Conservation (phyloP, 2,329 filamentous ascomycete species). For the Furcasterigmium furcatum region DNA sequence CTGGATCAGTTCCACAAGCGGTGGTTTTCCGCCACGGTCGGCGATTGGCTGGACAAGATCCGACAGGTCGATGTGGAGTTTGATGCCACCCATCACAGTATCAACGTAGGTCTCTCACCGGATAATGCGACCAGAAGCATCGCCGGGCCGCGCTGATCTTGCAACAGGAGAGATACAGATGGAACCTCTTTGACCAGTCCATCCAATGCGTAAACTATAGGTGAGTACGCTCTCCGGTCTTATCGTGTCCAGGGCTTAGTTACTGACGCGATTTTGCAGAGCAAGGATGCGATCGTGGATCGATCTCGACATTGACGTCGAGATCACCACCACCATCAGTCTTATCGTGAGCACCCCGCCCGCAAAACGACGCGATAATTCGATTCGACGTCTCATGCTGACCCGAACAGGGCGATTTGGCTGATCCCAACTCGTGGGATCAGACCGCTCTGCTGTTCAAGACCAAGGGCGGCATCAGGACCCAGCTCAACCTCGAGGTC, state of each 20-base stretch:
- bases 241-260: neutral
- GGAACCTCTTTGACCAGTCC: slow-evolving; percentile 5
- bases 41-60: slow-evolving; percentile 8
- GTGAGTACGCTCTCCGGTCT: neutral
- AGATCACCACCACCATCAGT: slow-evolving; percentile 7
- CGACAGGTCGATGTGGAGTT: slow-evolving; percentile 5
- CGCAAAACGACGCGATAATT: too few species aligned
- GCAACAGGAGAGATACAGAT: neutral
- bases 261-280: neutral
- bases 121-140: too few species aligned
- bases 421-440: slow-evolving; percentile 5
- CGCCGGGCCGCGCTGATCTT: neutral
- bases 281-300: neutral
- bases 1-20: slow-evolving; percentile 11
- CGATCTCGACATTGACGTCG: slow-evolving; percentile 7
- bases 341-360: slow-evolving; percentile 3
- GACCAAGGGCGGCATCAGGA: slow-evolving; percentile 9
- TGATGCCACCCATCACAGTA: slow-evolving; percentile 3
- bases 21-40: slow-evolving; percentile 10
- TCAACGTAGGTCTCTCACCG: neutral
- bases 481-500: slow-evolving; percentile 7
- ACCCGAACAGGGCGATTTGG: slow-evolving; percentile 3
- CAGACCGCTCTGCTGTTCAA: slow-evolving; percentile 10
- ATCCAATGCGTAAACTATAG: slow-evolving; percentile 2
- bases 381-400: neutral